Evolutionary conservation across 1,284 basidiomycete species (phyloP).

Genomic region (Rhodotorula sp.): DNA sequence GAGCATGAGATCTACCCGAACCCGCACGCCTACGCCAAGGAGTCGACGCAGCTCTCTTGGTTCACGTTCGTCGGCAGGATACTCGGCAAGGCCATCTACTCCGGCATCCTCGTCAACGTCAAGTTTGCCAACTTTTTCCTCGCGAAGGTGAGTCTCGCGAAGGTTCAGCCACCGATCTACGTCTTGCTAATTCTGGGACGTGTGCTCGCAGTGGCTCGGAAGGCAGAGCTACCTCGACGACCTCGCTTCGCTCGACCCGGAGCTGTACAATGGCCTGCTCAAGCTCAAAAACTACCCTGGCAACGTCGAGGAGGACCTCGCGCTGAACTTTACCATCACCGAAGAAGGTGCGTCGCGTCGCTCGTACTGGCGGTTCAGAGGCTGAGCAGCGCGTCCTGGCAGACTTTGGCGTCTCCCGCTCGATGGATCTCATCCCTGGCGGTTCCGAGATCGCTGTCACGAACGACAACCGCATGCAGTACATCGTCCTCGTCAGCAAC

Average conservation of each 20-base stretch:
- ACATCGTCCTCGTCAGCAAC: conserved; percentile 86
- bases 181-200: conserved; percentile 65
- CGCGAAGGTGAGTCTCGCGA: conserved; percentile 68
- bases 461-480: conserved; percentile 77
- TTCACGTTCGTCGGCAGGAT: conserved; percentile 92
- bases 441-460: conserved; percentile 86
- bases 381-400: conserved; percentile 21
- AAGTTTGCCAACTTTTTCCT: conserved; percentile 96
- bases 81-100: conserved; percentile 92
- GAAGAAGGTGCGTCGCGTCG: conserved; percentile 64
- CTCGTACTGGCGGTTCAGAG: background rate
- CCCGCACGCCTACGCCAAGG: conserved; percentile 81
- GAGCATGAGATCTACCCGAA: conserved; percentile 94
- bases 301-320: conserved; percentile 78
- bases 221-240: conserved; percentile 87
- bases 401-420: conserved; percentile 83
- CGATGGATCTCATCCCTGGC: conserved; percentile 76
- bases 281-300: conserved; percentile 90
- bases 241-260: conserved; percentile 82
- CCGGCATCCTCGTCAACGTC: conserved; percentile 94
- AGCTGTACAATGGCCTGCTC: conserved; percentile 87
- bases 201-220: conserved; percentile 63
- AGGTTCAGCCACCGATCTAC: conserved; percentile 89
- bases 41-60: conserved; percentile 81
- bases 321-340: conserved; percentile 85